Conservation (phyloP, 2,329 filamentous ascomycete genomes). For the Diplodia mutila region DNA sequence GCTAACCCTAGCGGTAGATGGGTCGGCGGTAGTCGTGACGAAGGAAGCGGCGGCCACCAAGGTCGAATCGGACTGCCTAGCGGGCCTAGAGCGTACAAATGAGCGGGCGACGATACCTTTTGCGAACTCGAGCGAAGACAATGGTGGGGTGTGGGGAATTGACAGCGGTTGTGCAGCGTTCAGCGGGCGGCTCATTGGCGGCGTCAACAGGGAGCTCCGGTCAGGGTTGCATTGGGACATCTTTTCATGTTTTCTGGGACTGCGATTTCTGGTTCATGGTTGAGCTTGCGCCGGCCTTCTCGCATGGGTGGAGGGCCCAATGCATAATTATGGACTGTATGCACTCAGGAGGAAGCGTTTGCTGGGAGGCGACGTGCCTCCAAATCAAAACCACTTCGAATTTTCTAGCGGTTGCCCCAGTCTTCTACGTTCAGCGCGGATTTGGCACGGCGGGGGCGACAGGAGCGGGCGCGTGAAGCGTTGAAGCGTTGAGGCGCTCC, state of each 20-base stretch:
- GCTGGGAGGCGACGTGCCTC: neutral
- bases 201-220: constrained; percentile 19
- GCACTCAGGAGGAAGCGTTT: neutral
- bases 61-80: constrained; percentile 19
- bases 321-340: constrained; percentile 12
- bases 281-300: constrained; percentile 4
- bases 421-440: neutral
- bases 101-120: neutral
- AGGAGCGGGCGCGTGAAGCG: neutral
- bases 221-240: constrained; percentile 6
- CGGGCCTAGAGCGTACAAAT: constrained; percentile 25
- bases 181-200: constrained; percentile 24
- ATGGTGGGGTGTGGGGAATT: neutral
- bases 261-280: constrained; percentile 7
- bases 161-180: constrained; percentile 19
- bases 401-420: neutral
- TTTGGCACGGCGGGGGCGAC: neutral
- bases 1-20: constrained; percentile 19
- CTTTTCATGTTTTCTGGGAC: constrained; percentile 18
- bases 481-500: neutral
- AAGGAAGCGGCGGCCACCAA: constrained; percentile 3
- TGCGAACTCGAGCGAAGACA: constrained; percentile 2
- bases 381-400: neutral
- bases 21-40: constrained; percentile 13
- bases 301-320: neutral